Percentiles rank a stretch among this genome's conserved stretches.
Conservation (phyloP, 495 filamentous ascomycete species). For the Pyronema omphalodes region DNA sequence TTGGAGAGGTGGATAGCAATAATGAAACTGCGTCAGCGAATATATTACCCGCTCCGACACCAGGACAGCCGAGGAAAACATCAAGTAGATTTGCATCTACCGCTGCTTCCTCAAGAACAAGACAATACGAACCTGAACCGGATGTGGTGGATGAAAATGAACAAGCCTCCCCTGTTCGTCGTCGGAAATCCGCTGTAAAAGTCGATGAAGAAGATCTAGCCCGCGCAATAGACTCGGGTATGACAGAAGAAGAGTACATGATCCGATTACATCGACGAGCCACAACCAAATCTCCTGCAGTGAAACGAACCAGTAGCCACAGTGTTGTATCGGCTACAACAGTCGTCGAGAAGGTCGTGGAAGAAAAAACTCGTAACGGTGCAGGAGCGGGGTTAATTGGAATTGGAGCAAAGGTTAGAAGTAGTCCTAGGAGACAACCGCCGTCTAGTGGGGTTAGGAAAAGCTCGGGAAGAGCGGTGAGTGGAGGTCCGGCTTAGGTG, state of each 20-base stretch:
- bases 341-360: conserved; percentile 28
- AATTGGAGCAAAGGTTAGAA: conserved; percentile 56
- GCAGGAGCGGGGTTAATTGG: conserved; percentile 34
- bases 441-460: conserved; percentile 61
- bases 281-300: conserved; percentile 14
- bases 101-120: neutral
- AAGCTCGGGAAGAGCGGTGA: conserved; percentile 81
- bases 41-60: conserved; percentile 83
- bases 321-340: neutral
- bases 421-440: conserved; percentile 40
- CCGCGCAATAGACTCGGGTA: conserved; percentile 6
- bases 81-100: conserved; percentile 5
- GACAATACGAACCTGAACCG: neutral
- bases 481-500: conserved; percentile 31
- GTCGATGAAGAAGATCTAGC: conserved; percentile 11
- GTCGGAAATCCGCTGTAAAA: conserved; percentile 10
- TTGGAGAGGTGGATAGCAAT: conserved; percentile 79
- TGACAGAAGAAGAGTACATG: conserved; percentile 23
- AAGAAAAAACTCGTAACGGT: conserved; percentile 27
- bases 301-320: conserved; percentile 16
- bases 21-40: conserved; percentile 45
- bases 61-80: conserved; percentile 78
- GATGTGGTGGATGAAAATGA: conserved; percentile 9
- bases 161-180: conserved; percentile 11
- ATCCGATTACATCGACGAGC: conserved; percentile 19